A percentile compares a stretch with the other conserved stretches of the same genome.
phyloP scores from a whole-genome alignment of 495 filamentous ascomycete species.

The Neurospora tetraspora region DNA sequence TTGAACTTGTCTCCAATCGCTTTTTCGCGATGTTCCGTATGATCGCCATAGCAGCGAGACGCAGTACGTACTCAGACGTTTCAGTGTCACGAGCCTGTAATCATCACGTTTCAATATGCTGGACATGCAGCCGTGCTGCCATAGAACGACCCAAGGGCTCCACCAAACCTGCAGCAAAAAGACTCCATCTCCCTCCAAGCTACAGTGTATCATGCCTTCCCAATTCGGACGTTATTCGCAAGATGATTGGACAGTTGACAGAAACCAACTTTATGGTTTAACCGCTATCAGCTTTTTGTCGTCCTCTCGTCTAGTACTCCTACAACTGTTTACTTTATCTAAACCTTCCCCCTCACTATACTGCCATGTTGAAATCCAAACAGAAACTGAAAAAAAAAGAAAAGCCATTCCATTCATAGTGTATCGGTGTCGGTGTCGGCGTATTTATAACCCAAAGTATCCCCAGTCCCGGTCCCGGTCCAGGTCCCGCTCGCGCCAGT shows the following conservation, averaged over 20 bases:
- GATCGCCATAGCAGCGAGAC: background rate
- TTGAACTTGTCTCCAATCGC: background rate
- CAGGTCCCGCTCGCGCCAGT: background rate
- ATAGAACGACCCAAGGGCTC: background rate
- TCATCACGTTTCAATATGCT: background rate
- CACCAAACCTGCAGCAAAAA: background rate
- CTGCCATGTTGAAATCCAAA: background rate
- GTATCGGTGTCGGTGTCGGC: background rate
- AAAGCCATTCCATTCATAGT: background rate
- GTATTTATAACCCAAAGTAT: background rate
- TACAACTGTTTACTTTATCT: background rate
- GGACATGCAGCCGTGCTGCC: background rate
- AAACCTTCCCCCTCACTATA: background rate
- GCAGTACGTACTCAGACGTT: background rate
- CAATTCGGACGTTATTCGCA: background rate
- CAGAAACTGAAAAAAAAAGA: background rate
- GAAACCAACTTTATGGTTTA: background rate
- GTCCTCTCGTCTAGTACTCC: background rate
- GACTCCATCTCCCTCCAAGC: background rate
- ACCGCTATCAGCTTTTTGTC: background rate
- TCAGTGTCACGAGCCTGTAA: background rate
- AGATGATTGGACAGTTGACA: background rate
- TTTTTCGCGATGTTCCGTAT: background rate
- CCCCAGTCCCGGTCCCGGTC: background rate
- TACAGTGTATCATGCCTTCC: background rate